Conservation (phyloP, 1,284 basidiomycete species). For the Mycena sp. region DNA sequence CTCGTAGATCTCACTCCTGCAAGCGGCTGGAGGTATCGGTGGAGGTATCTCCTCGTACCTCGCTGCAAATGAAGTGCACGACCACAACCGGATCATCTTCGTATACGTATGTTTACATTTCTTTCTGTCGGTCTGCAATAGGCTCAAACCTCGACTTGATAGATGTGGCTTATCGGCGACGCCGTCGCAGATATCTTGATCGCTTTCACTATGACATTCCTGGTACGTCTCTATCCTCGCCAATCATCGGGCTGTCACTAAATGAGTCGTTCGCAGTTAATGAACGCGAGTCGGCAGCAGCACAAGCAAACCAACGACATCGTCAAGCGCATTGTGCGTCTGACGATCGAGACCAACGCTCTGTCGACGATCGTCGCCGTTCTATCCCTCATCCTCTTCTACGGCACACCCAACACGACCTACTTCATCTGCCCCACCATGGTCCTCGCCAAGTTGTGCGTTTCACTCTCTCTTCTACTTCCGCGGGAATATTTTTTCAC, state of each 20-base stretch:
- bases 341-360: conserved; percentile 28
- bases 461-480: not conserved
- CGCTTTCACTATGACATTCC: conserved; percentile 16
- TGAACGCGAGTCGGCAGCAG: conserved; percentile 16
- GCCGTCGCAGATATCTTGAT: conserved; percentile 25
- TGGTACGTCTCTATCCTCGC: conserved; percentile 12
- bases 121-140: too few species aligned
- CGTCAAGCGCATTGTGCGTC: conserved; percentile 24
- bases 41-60: conserved; percentile 17
- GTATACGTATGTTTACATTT: conserved; percentile 6
- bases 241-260: not conserved
- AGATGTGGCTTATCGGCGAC: conserved; percentile 25
- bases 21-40: conserved; percentile 17
- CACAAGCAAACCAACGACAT: conserved; percentile 30
- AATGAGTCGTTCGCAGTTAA: conserved; percentile 1
- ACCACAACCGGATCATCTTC: conserved; percentile 20
- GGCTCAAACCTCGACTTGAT: too few species aligned
- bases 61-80: conserved; percentile 8
- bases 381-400: conserved; percentile 22
- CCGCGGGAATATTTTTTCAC: not conserved
- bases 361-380: conserved; percentile 16
- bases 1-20: conserved; percentile 7
- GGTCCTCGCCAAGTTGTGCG: conserved; percentile 28
- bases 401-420: conserved; percentile 21
- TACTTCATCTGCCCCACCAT: conserved; percentile 26